Conservation (phyloP, 768 basidiomycete genomes). For the Filobasidium wieringae region DNA sequence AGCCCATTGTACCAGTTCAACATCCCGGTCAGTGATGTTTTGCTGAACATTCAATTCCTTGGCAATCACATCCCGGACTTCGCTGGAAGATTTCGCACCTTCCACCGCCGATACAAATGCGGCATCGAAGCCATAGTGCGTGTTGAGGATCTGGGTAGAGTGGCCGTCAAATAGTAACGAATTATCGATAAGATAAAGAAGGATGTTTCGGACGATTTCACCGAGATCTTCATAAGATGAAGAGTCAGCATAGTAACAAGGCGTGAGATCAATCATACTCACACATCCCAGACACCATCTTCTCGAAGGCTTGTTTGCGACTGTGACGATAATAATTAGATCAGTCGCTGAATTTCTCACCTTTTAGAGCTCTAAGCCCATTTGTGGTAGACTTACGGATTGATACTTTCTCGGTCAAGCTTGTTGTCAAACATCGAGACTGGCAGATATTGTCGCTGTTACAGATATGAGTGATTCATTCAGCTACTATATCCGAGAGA, state of each 20-base stretch:
- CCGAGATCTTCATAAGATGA: slow-evolving; percentile 52
- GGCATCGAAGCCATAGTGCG: slow-evolving; percentile 88
- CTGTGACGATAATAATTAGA: slow-evolving; percentile 16
- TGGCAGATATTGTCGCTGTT: slow-evolving; percentile 69
- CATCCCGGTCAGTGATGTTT: slow-evolving; percentile 45
- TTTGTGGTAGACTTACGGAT: slow-evolving; percentile 55
- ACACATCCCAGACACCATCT: slow-evolving; percentile 96
- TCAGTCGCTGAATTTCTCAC: neutral
- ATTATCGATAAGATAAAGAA: slow-evolving; percentile 58
- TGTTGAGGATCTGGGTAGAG: slow-evolving; percentile 60
- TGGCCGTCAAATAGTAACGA: slow-evolving; percentile 63
- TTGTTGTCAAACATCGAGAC: slow-evolving; percentile 82
- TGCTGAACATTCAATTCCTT: slow-evolving; percentile 52
- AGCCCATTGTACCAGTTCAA: slow-evolving; percentile 68
- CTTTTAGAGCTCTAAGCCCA: neutral
- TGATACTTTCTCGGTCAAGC: slow-evolving; percentile 86
- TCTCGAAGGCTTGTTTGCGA: slow-evolving; percentile 84
- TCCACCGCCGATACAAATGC: slow-evolving; percentile 80
- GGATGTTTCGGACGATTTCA: slow-evolving; percentile 75
- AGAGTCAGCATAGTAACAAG: no score
- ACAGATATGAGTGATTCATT: neutral
- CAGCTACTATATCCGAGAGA: neutral
- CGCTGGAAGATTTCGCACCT: slow-evolving; percentile 48
- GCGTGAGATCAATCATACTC: slow-evolving; percentile 3
- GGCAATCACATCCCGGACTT: slow-evolving; percentile 48